Conservation (phyloP, 139 green algal genomes). For the Spirogloea muscicola region DNA sequence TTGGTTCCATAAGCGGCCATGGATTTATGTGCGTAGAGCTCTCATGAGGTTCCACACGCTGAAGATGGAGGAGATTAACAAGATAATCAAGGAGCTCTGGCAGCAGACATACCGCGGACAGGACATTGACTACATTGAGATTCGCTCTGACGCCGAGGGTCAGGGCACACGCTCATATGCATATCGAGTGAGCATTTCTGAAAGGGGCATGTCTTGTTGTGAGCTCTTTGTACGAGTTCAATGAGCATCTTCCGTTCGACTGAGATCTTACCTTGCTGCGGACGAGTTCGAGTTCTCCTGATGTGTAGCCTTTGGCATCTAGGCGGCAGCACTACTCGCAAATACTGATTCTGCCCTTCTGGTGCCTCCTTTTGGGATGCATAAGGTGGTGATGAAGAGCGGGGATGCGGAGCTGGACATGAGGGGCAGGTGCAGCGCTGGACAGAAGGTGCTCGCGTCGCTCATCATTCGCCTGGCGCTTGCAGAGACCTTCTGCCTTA, state of each 20-base stretch:
- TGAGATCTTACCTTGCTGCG: too few relatives aligned
- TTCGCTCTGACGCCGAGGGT: conserved; percentile 51
- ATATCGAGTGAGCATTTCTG: conserved; percentile 92
- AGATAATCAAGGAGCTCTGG: conserved; percentile 97
- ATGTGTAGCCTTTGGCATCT: too few relatives aligned
- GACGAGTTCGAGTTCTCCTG: too few relatives aligned
- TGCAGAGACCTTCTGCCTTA: conserved; percentile 96
- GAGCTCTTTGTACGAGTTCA: too few relatives aligned
- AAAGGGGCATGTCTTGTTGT: too few relatives aligned
- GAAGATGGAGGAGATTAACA: conserved; percentile 97
- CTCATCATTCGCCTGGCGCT: conserved; percentile 96
- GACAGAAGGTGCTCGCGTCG: conserved; percentile 96
- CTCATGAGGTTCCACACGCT: conserved; percentile 89
- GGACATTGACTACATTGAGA: conserved; percentile 94
- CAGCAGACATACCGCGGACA: conserved; percentile 92
- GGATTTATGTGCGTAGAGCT: conserved; percentile 58
- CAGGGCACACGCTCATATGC: conserved; percentile 75
- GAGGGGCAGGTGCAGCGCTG: conserved; percentile 90
- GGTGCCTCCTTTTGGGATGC: too few relatives aligned
- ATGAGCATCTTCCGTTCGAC: too few relatives aligned
- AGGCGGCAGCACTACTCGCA: too few relatives aligned
- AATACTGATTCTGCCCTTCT: too few relatives aligned
- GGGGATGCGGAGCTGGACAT: conserved; percentile 94
- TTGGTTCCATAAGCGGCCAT: too few relatives aligned
- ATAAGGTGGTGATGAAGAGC: conserved; percentile 55